Percentiles rank a stretch among this genome's conserved stretches.
phyloP scores from a whole-genome alignment of 164 flowering plant genomes.

The Vitis vinifera region ASM3070453v1 NC_081818.1:22594501-22595000 shows the following conservation, averaged over 20 bases:
- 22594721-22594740: too few relatives aligned
- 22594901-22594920: constrained; percentile 15
- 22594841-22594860: background rate
- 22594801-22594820: too few relatives aligned
- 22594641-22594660: too few relatives aligned
- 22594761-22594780: too few relatives aligned
- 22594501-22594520: constrained; percentile 60
- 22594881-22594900: constrained; percentile 20
- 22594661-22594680: too few relatives aligned
- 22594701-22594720: too few relatives aligned
- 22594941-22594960: constrained; percentile 4
- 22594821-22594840: background rate
- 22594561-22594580: constrained; percentile 3
- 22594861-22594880: constrained; percentile 19
- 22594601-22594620: constrained; percentile 3
- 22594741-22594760: too few relatives aligned
- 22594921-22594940: constrained; percentile 18
- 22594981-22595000: constrained; percentile 14
- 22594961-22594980: constrained; percentile 19
- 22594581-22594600: background rate
- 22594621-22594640: background rate
- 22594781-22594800: too few relatives aligned
- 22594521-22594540: constrained; percentile 76
- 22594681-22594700: too few relatives aligned
- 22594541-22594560: constrained; percentile 43